Conservation (phyloP, 345 rosid genomes). For the Gossypium australe region DNA sequence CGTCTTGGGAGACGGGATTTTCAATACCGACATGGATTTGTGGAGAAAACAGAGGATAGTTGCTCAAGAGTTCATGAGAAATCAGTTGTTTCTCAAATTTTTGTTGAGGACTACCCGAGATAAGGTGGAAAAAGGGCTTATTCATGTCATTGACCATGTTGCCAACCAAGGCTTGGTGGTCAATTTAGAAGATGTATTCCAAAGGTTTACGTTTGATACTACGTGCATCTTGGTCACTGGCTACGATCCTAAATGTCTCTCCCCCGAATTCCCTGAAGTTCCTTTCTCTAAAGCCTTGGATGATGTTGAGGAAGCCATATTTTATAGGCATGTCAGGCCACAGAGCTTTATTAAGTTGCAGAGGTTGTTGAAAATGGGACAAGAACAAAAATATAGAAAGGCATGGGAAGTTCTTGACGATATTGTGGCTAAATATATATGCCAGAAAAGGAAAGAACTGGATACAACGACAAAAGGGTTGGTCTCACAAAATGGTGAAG, state of each 20-base stretch:
- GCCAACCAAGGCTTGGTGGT: slow-evolving; percentile 19
- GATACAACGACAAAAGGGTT: neutral
- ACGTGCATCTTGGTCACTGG: slow-evolving; percentile 36
- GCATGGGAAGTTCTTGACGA: slow-evolving; percentile 31
- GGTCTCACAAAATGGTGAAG: neutral
- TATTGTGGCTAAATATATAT: slow-evolving; percentile 16
- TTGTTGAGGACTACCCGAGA: slow-evolving; percentile 17
- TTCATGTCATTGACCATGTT: slow-evolving; percentile 39
- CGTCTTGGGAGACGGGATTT: no score
- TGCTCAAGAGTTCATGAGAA: slow-evolving; percentile 28
- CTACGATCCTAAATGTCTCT: slow-evolving; percentile 34
- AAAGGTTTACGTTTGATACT: slow-evolving; percentile 43
- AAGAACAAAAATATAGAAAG: slow-evolving; percentile 31
- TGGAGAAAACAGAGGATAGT: slow-evolving; percentile 46
- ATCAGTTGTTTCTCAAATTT: slow-evolving; percentile 24
- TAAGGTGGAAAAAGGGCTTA: slow-evolving; percentile 40
- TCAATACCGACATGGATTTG: slow-evolving; percentile 32
- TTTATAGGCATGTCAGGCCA: slow-evolving; percentile 39
- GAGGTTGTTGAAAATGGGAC: slow-evolving; percentile 17
- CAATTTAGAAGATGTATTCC: slow-evolving; percentile 43
- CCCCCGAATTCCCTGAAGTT: slow-evolving; percentile 27
- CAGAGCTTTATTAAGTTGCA: slow-evolving; percentile 31
- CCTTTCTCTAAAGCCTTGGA: slow-evolving; percentile 25
- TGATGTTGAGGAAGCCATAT: slow-evolving; percentile 43
- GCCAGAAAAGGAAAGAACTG: slow-evolving; percentile 22